These are phyloP conservation scores for Pouteria campechiana DNA, from an alignment of 179 eudicot genomes.

Conservation along the genomic window DNA sequence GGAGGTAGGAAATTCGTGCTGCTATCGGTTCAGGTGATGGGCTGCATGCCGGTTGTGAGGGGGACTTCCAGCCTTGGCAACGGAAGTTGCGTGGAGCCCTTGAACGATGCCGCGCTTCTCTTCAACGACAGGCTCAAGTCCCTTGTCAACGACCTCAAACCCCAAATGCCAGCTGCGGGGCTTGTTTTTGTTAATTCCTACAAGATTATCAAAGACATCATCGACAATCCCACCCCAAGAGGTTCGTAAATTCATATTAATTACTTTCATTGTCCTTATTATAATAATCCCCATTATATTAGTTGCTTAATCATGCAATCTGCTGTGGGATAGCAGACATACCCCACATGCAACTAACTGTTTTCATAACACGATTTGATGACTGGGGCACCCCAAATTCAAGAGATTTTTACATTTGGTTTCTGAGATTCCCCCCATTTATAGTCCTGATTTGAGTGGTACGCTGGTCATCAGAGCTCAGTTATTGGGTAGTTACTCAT, in stretches of 20 bases:
- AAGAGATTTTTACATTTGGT: too few relatives aligned
- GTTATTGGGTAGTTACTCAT: too few relatives aligned
- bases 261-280: too few relatives aligned
- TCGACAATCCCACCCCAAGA: conserved; percentile 8
- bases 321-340: too few relatives aligned
- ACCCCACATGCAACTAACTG: too few relatives aligned
- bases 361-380: too few relatives aligned
- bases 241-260: conserved; percentile 13
- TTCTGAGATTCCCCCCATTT: too few relatives aligned
- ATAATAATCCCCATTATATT: too few relatives aligned
- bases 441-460: too few relatives aligned
- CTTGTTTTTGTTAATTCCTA: conserved; percentile 26
- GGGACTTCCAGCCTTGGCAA: neutral
- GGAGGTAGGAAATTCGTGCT: conserved; percentile 42
- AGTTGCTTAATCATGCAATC: too few relatives aligned
- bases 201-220: conserved; percentile 27
- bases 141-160: conserved; percentile 17
- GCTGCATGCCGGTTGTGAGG: conserved; percentile 16
- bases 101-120: conserved; percentile 18
- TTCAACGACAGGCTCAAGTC: conserved; percentile 21
- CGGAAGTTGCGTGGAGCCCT: conserved; percentile 8
- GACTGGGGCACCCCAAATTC: too few relatives aligned
- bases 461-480: too few relatives aligned
- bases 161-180: conserved; percentile 27
- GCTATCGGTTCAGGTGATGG: conserved; percentile 28